Evolutionary conservation across 2,329 filamentous ascomycete genomes (phyloP).

Genomic region (Talaromyces sp.): DNA sequence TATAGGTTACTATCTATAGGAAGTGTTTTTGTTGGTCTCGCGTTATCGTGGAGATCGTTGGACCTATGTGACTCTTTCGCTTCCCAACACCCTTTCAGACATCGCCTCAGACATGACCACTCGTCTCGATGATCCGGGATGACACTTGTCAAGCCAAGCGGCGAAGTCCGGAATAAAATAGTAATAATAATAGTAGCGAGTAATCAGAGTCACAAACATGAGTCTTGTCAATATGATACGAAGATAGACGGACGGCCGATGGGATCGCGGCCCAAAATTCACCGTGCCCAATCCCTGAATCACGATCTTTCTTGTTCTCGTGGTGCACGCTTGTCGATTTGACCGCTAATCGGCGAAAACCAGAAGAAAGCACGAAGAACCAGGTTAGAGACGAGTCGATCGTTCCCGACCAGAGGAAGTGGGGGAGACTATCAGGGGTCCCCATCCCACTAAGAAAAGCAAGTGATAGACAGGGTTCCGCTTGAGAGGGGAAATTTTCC

Average conservation of each 20-base stretch:
- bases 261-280: constrained; percentile 13
- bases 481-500: neutral
- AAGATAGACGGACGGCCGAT: constrained; percentile 5
- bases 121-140: neutral
- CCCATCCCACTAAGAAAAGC: neutral
- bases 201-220: no score
- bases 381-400: constrained; percentile 6
- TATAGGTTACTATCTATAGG: neutral
- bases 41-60: neutral
- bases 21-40: no score
- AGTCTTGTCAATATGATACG: no score
- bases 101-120: neutral
- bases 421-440: constrained; percentile 4
- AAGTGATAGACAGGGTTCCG: neutral
- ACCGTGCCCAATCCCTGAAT: constrained; percentile 14
- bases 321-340: constrained; percentile 6
- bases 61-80: neutral
- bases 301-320: constrained; percentile 1
- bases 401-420: constrained; percentile 16
- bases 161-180: neutral
- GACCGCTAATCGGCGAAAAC: constrained; percentile 12
- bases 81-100: no score
- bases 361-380: neutral
- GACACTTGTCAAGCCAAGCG: neutral
- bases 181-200: neutral